phyloP scores from a whole-genome alignment of 106 monocot species.

The Dioscorea zingiberensis region DNA sequence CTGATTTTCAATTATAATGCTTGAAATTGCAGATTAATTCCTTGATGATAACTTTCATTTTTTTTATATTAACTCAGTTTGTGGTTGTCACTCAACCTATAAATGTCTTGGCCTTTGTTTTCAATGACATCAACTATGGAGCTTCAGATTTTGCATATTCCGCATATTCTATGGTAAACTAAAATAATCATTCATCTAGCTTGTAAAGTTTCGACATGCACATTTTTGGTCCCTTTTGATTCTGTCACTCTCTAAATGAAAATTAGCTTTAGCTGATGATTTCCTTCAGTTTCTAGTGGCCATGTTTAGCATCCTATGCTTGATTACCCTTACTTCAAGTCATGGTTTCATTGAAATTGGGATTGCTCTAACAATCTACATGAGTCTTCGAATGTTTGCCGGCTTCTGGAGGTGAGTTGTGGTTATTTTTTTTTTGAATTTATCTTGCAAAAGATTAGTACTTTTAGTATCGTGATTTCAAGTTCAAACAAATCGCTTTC shows the following conservation, averaged over 20 bases:
- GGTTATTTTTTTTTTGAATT: no score
- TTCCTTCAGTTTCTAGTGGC: constrained; percentile 38
- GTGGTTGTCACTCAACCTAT: constrained; percentile 52
- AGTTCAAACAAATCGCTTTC: no score
- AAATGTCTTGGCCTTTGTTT: constrained; percentile 59
- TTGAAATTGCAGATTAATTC: no score
- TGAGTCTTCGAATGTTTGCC: constrained; percentile 46
- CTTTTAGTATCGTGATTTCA: no score
- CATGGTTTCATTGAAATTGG: constrained; percentile 61
- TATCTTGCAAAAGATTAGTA: no score
- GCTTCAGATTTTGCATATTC: constrained; percentile 57
- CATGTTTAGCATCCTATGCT: constrained; percentile 29
- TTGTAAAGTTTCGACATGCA: not conserved
- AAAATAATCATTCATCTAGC: not conserved
- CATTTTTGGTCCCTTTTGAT: no score
- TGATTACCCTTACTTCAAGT: constrained; percentile 37
- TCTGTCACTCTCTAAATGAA: no score
- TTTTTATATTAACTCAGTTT: constrained; percentile 31
- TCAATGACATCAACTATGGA: constrained; percentile 67
- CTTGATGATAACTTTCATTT: no score
- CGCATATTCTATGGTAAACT: constrained; percentile 60
- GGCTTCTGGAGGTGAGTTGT: constrained; percentile 46
- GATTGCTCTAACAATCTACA: constrained; percentile 63
- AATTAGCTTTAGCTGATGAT: not conserved
- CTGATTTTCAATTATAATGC: no score